phyloP scores from a whole-genome alignment of 2,329 filamentous ascomycete genomes.

The Chaetomiaceae sp. region DNA sequence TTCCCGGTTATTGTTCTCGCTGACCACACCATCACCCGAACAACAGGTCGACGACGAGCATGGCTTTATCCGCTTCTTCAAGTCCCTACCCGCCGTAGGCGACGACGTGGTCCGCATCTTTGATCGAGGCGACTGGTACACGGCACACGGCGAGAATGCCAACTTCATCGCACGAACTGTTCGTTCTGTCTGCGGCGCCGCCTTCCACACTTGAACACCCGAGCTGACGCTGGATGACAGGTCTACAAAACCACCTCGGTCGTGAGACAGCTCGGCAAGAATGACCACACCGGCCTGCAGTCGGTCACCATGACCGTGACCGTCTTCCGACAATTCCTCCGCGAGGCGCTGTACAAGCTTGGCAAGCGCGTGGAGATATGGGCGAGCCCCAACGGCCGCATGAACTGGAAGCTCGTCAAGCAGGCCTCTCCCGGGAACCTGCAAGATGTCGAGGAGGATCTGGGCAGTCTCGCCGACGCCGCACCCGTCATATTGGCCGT shows the following conservation, averaged over 20 bases:
- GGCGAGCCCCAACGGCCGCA: slow-evolving; percentile 67
- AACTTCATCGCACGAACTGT: slow-evolving; percentile 76
- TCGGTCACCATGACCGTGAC: slow-evolving; percentile 95
- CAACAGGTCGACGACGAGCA: slow-evolving; percentile 86
- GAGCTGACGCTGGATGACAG: slow-evolving; percentile 34
- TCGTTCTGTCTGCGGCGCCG: slow-evolving; percentile 24
- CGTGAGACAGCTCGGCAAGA: slow-evolving; percentile 79
- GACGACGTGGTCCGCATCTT: slow-evolving; percentile 83
- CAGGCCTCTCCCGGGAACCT: slow-evolving; percentile 93
- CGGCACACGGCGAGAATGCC: slow-evolving; percentile 83
- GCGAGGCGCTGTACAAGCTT: slow-evolving; percentile 87
- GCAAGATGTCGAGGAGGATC: slow-evolving; percentile 93
- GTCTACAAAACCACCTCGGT: slow-evolving; percentile 98
- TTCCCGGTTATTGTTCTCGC: not conserved
- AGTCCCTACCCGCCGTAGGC: slow-evolving; percentile 67
- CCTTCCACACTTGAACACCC: no score
- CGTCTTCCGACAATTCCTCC: slow-evolving; percentile 90
- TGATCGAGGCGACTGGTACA: slow-evolving; percentile 92
- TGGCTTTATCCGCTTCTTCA: slow-evolving; percentile 95
- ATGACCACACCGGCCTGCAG: slow-evolving; percentile 75
- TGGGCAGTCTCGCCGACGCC: slow-evolving; percentile 79
- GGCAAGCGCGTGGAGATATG: slow-evolving; percentile 91
- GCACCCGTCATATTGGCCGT: slow-evolving; percentile 94
- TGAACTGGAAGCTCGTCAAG: slow-evolving; percentile 89
- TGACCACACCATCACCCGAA: slow-evolving; percentile 6